Evolutionary conservation across 1,284 basidiomycete genomes (phyloP), one percentile per base, ranked within the genome.

Genomic region (Anthracocystis walkeri): DNA sequence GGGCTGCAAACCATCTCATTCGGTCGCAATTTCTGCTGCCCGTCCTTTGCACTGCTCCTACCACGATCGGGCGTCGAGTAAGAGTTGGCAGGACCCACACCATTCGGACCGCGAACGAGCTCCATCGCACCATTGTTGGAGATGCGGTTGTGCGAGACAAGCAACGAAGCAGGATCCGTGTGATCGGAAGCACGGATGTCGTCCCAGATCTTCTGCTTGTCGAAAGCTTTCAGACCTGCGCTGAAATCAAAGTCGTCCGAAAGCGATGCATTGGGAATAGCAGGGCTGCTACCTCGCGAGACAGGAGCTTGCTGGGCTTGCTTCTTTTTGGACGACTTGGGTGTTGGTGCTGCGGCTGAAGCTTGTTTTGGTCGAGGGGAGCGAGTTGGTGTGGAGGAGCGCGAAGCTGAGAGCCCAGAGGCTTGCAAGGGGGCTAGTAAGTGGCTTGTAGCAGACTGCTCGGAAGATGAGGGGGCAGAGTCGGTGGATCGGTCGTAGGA

Each of bases 161-260:
- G 63, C 14, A 75, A 31, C 5, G 51, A 58, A n/a, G 72, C 62
- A 21, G 66, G 66, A 38, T 75, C 72, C 4, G 72, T 75, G 42
- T 70, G 50, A 50, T 75, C 72, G 20, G 72, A 65, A 29, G 72
- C 61, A 11, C 72, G 72, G 49, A 75, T 75, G 50, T 75, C 72
- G 35, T 75, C 72, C 72, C 72, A 75, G 45, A 75, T 70, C 59
- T 65, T 65, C 56, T 75, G 65, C 66, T 75, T 75, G 57, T 75
- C 72, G 46, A 75, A 75, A 12, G 72, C 72, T 21, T 60, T 62
- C 29, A 75, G 59, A 20, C 72, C 72, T 18, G 72, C 72, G 27
- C 52, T 66, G 21, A 75, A 75, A 50, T 75, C 72, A 33, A 75
- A 75, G 10, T 75, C 72, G 5, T 75, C 72, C 10, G 63, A 31